A percentile compares a stretch with the other conserved stretches of the same genome.
phyloP scores from a whole-genome alignment of 257 asterid species.

The Solanum paucissectum region DNA sequence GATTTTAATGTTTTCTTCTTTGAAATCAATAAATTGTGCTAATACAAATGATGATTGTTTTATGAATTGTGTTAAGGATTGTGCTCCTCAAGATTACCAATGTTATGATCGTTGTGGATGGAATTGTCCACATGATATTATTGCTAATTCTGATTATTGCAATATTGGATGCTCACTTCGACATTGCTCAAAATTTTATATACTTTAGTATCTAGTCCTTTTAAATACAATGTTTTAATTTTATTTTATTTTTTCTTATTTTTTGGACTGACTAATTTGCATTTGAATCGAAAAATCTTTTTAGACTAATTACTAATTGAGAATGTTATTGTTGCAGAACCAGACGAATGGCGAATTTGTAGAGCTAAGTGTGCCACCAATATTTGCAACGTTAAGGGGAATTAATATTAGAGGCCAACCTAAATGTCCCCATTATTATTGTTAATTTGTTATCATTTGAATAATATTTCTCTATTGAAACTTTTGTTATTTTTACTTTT shows the following conservation, averaged over 20 bases:
- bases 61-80: background rate
- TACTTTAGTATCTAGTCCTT: background rate
- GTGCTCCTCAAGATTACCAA: background rate
- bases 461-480: background rate
- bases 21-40: background rate
- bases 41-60: background rate
- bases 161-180: background rate
- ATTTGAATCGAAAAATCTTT: background rate
- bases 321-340: background rate
- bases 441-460: background rate
- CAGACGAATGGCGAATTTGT: background rate
- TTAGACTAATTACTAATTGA: background rate
- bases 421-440: background rate
- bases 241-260: background rate
- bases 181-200: background rate
- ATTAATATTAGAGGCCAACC: background rate
- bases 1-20: background rate
- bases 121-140: background rate
- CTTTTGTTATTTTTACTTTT: background rate
- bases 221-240: background rate
- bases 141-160: background rate
- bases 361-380: background rate
- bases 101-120: conserved; percentile 1
- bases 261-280: background rate
- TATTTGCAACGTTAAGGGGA: background rate